These are phyloP conservation scores for Linnemannia zychae DNA, from an alignment of 192 early-diverging fungal species.

Conservation along the genomic window DNA sequence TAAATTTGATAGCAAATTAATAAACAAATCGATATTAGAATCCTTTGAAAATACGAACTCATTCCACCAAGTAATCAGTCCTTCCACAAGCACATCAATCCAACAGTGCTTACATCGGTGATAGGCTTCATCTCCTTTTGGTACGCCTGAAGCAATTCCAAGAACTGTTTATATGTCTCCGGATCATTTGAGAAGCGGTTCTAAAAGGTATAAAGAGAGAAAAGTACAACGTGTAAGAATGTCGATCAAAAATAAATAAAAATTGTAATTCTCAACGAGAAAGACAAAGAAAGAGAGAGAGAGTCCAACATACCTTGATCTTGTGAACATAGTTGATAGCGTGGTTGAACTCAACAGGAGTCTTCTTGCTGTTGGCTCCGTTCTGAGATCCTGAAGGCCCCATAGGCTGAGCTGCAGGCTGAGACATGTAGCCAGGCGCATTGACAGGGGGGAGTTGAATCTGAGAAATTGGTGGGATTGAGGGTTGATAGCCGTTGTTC, in stretches of 20 bases:
- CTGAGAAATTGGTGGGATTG: slow-evolving; percentile 46
- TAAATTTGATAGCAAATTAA: background rate
- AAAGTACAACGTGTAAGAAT: background rate
- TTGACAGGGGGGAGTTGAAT: slow-evolving; percentile 46
- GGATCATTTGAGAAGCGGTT: slow-evolving; percentile 94
- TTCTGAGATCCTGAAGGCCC: slow-evolving; percentile 51
- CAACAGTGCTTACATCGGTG: slow-evolving; percentile 76
- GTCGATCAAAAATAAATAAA: background rate
- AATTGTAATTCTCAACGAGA: background rate
- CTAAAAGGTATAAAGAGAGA: slow-evolving; percentile 49
- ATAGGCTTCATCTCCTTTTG: slow-evolving; percentile 97
- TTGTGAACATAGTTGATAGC: slow-evolving; percentile 99
- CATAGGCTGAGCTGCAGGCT: slow-evolving; percentile 24
- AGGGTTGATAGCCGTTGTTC: slow-evolving; percentile 51
- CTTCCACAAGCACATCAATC: background rate
- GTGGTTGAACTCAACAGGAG: slow-evolving; percentile 96
- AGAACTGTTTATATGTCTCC: slow-evolving; percentile 96
- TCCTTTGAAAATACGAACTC: background rate
- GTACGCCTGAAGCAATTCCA: slow-evolving; percentile 98
- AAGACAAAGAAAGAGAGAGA: background rate
- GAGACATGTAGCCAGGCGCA: slow-evolving; percentile 43
- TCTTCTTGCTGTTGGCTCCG: slow-evolving; percentile 60
- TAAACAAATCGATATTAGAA: background rate
- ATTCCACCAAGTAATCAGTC: background rate
- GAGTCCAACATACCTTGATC: slow-evolving; percentile 82